phyloP scores from a whole-genome alignment of 495 filamentous ascomycete genomes.

The Annulohypoxylon maeteangense region DNA sequence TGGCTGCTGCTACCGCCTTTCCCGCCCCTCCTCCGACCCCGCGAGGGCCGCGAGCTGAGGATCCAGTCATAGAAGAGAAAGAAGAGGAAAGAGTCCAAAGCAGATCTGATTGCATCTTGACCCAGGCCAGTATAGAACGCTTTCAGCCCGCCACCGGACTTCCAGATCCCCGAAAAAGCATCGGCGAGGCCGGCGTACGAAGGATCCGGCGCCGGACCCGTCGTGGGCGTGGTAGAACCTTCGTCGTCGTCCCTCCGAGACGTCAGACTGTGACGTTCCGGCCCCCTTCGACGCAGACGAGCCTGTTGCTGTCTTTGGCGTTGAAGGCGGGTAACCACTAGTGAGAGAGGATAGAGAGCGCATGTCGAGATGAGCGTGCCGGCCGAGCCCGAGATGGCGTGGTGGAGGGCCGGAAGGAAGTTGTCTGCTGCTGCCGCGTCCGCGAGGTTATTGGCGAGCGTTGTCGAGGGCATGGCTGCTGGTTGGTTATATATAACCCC shows the following conservation, averaged over 20 bases:
- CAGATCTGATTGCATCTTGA: conserved; percentile 77
- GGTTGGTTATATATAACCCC: not conserved
- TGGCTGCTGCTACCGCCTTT: not conserved
- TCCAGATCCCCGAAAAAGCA: conserved; percentile 77
- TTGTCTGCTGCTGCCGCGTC: conserved; percentile 38
- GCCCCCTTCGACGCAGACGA: not conserved
- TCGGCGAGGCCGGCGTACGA: conserved; percentile 70
- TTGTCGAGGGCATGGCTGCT: conserved; percentile 37
- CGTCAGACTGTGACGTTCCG: too few species aligned
- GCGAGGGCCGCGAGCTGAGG: conserved; percentile 68
- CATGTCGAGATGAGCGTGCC: conserved; percentile 85
- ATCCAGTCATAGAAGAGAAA: conserved; percentile 77
- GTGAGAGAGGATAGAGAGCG: conserved; percentile 81
- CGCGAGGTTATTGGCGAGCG: conserved; percentile 18
- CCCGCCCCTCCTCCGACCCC: conserved; percentile 1
- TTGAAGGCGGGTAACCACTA: conserved; percentile 87
- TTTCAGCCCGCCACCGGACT: conserved; percentile 70
- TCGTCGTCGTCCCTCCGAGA: not conserved
- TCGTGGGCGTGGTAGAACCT: conserved; percentile 29
- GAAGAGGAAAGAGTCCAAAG: conserved; percentile 83
- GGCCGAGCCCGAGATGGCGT: conserved; percentile 82
- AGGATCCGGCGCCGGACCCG: conserved; percentile 22
- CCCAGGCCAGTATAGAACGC: conserved; percentile 81
- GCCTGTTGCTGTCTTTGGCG: conserved; percentile 70
- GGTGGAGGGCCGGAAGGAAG: conserved; percentile 84